Base-by-base conservation (phyloP, 2,329 filamentous ascomycete species). In the Ophiocordyceps camponoti-leonardi region DNA sequence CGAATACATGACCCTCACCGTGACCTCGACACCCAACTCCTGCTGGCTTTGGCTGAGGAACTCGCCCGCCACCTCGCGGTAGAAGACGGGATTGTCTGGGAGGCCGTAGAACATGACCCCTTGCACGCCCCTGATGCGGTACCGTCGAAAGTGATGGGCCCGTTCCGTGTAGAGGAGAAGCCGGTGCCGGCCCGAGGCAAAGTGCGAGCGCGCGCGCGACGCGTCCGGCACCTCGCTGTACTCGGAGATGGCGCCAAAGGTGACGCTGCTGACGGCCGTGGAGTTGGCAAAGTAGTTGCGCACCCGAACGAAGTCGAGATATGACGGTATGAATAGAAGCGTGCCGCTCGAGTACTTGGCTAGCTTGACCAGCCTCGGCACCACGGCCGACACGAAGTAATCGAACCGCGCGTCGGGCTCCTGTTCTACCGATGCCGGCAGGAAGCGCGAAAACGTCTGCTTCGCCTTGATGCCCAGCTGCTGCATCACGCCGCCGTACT, bases 121-220 rank as follows among this genome's bases (percentile, higher is more conserved):
- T 60, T 80, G 81, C 14, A 92, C 86, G 20, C 92, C 92, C 33
- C 78, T 75, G 45, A 98, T 72, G 52, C 77, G 75, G 58, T 92
- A 87, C n/a, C 92, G 75, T 44, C 86, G 79, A 70, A 96, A 96
- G 63, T 98, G 92, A 63, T 98, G 92, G n/a, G 88, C 85, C 48
- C 92, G 80, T 61, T 94, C 90, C 2, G 88, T 93, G 65, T 96
- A 98, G 16, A 98, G 68, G 37, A 98, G 65, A 18, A 96, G 73
- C 19, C 78, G 78, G 58, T 95, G 84, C 16, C 87, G 73, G 6
- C 88, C 92, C 37, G 70, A 83, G 51, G 86, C 67, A 63, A 98
- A 96, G 59, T 95, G 85, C 13, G 84, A 88, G 22, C 90, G 74
- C 10, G 90, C 86, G 37, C 90, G 79, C 40, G 86, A 81, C 28